Evolutionary conservation across 768 basidiomycete species (phyloP).

Genomic region (Agrocybe praecox): DNA sequence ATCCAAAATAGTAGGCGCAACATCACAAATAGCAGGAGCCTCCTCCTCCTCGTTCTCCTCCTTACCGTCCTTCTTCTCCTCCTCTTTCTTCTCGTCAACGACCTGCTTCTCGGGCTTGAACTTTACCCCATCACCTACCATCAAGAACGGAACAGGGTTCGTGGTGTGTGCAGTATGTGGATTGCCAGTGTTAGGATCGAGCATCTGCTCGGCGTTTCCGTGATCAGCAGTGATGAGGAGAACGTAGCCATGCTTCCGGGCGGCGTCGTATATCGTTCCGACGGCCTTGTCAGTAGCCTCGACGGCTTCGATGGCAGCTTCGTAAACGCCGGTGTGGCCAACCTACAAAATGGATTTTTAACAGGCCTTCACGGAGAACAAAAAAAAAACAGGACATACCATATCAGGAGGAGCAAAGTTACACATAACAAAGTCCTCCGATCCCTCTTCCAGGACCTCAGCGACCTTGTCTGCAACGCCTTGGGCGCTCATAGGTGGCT

Average conservation of each 20-base stretch:
- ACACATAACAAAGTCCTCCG: conserved; percentile 94
- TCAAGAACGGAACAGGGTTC: conserved; percentile 90
- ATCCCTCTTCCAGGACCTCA: conserved; percentile 67
- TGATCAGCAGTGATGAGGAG: conserved; percentile 91
- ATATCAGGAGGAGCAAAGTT: conserved; percentile 98
- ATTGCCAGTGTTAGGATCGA: conserved; percentile 77
- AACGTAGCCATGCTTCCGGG: conserved; percentile 83
- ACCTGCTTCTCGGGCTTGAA: conserved; percentile 62
- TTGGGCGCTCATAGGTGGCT: conserved; percentile 89
- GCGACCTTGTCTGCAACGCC: conserved; percentile 93
- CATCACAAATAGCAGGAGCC: conserved; percentile 88
- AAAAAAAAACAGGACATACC: conserved; percentile 45
- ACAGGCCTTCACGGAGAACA: background rate
- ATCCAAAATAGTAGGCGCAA: conserved; percentile 86
- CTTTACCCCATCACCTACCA: conserved; percentile 65
- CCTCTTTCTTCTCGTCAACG: conserved; percentile 54
- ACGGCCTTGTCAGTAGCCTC: conserved; percentile 89
- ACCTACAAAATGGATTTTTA: conserved; percentile 46
- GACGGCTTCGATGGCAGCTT: conserved; percentile 90
- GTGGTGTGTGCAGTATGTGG: conserved; percentile 94
- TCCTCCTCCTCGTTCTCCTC: conserved; percentile 73
- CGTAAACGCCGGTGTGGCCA: conserved; percentile 90
- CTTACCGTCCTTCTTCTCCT: conserved; percentile 47
- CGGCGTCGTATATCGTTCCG: conserved; percentile 84
- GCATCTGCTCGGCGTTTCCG: conserved; percentile 96